phyloP scores from a whole-genome alignment of 2,329 filamentous ascomycete species.

The Colletotrichum endophyticum region DNA sequence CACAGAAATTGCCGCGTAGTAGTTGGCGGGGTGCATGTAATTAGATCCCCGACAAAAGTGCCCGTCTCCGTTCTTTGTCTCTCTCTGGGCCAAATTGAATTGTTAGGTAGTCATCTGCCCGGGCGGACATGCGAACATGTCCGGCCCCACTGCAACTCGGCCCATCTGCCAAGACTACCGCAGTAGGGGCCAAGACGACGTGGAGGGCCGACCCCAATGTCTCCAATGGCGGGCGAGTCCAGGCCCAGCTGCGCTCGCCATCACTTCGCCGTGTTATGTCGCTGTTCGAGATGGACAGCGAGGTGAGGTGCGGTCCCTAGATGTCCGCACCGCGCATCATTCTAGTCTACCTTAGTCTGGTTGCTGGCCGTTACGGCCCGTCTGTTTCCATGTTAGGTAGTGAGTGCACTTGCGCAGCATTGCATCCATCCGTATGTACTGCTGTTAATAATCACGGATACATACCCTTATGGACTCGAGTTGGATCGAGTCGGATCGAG shows the following conservation, averaged over 20 bases:
- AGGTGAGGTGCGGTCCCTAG: not conserved
- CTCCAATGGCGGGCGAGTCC: not conserved
- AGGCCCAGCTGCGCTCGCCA: too few species aligned
- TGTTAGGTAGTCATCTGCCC: not conserved
- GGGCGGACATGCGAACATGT: not conserved
- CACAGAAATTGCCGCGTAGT: slow-evolving; percentile 16
- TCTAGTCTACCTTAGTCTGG: not conserved
- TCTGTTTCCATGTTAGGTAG: too few species aligned
- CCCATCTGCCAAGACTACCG: not conserved
- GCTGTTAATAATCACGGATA: too few species aligned
- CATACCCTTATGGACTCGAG: not conserved
- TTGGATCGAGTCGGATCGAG: not conserved
- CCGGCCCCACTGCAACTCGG: not conserved
- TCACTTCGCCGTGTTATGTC: too few species aligned
- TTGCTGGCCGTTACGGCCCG: too few species aligned
- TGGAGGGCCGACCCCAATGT: not conserved
- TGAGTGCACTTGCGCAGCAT: too few species aligned
- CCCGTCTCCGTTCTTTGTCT: slow-evolving; percentile 5
- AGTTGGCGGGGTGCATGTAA: slow-evolving; percentile 15
- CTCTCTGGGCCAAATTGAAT: not conserved
- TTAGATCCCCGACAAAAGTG: slow-evolving; percentile 14
- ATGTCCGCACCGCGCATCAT: not conserved
- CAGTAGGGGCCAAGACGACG: not conserved
- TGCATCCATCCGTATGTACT: too few species aligned
- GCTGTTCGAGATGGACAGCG: too few species aligned